A percentile compares a stretch with the other conserved stretches of the same genome.
Conservation (phyloP, 2,329 filamentous ascomycete genomes). For the Aspergillus sp. region DNA sequence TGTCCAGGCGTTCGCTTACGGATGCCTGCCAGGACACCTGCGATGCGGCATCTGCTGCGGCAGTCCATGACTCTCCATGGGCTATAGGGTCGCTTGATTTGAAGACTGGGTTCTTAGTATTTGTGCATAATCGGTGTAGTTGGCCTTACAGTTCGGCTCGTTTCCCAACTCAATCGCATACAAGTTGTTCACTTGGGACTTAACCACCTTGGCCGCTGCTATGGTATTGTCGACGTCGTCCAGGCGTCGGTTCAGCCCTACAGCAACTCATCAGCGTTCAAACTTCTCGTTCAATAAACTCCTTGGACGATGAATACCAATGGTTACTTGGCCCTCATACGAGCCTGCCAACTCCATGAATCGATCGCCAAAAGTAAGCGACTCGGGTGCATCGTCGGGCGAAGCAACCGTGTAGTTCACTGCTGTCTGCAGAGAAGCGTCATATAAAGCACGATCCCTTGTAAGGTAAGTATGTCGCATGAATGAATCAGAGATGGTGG, state of each 20-base stretch:
- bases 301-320: neutral
- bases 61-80: conserved; percentile 28
- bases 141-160: conserved; percentile 53
- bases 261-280: conserved; percentile 11
- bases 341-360: conserved; percentile 52
- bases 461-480: neutral
- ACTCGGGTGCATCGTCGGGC: conserved; percentile 49
- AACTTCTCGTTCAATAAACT: neutral
- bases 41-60: conserved; percentile 32
- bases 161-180: conserved; percentile 58
- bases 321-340: conserved; percentile 50
- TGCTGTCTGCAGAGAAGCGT: conserved; percentile 45
- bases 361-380: conserved; percentile 53
- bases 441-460: conserved; percentile 55
- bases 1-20: conserved; percentile 30
- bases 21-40: conserved; percentile 35
- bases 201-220: conserved; percentile 49
- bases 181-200: conserved; percentile 49
- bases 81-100: conserved; percentile 25
- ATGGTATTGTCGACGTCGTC: conserved; percentile 57
- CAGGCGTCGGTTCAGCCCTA: conserved; percentile 55
- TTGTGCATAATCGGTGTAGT: neutral
- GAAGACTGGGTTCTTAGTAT: conserved; percentile 18
- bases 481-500: too few species aligned
- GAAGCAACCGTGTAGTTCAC: conserved; percentile 54